phyloP scores from a whole-genome alignment of 108 stramenopile species.

The Nannochloropsis salina region DNA sequence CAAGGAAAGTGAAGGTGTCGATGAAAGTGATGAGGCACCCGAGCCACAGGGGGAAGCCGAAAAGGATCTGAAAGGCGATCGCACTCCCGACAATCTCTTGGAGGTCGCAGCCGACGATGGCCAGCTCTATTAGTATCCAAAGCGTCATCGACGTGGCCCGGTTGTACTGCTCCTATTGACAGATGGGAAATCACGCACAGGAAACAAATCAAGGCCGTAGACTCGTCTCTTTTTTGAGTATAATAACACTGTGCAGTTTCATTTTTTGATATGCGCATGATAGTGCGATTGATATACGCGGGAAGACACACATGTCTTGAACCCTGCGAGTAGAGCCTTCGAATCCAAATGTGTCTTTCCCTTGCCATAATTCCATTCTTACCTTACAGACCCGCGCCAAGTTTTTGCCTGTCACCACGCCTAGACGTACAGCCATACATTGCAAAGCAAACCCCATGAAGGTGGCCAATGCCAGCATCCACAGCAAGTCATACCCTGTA shows the following conservation, averaged over 20 bases:
- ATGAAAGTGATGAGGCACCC: conserved; percentile 53
- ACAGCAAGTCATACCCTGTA: conserved; percentile 64
- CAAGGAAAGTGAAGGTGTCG: conserved; percentile 69
- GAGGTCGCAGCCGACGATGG: conserved; percentile 66
- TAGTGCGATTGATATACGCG: too few relatives aligned
- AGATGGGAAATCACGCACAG: too few relatives aligned
- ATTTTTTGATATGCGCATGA: too few relatives aligned
- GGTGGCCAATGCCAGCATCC: conserved; percentile 63
- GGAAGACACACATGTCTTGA: too few relatives aligned
- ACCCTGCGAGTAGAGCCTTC: too few relatives aligned
- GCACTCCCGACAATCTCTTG: conserved; percentile 70
- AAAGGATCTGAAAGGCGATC: conserved; percentile 57
- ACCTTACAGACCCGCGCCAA: conserved; percentile 59
- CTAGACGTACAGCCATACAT: conserved; percentile 66
- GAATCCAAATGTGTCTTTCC: too few relatives aligned
- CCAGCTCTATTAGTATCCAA: conserved; percentile 54
- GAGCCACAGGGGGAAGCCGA: conserved; percentile 52
- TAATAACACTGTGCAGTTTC: too few relatives aligned
- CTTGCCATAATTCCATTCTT: not conserved
- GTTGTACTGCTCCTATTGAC: conserved; percentile 38
- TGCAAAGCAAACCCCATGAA: conserved; percentile 66
- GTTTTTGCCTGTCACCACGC: conserved; percentile 63
- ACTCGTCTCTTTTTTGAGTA: too few relatives aligned
- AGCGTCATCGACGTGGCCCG: conserved; percentile 29
- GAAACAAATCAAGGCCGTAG: too few relatives aligned